Evolutionary conservation across 345 rosid species (phyloP).

Genomic region (Nasturtium officinale): DNA sequence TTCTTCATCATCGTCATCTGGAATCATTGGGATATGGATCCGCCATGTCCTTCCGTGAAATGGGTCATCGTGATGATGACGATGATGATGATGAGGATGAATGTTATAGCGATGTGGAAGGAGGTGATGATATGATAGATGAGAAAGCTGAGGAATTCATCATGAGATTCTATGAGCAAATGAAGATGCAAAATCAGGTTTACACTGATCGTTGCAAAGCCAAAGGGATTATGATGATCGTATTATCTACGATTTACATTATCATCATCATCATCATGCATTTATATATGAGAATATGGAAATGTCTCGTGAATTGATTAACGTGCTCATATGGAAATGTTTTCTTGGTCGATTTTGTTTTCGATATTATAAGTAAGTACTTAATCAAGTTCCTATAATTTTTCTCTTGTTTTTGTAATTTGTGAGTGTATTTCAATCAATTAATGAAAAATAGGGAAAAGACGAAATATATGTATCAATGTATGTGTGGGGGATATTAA

Average conservation of each 20-base stretch:
- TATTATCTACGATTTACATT: neutral
- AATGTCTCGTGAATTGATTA: constrained; percentile 8
- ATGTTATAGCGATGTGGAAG: constrained; percentile 33
- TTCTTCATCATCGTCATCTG: constrained; percentile 22
- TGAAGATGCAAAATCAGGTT: constrained; percentile 51
- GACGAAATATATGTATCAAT: neutral
- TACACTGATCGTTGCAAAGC: constrained; percentile 36
- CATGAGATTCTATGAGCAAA: constrained; percentile 57
- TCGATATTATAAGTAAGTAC: constrained; percentile 1
- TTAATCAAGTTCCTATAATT: neutral
- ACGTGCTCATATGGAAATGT: constrained; percentile 11
- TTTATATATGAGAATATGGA: constrained; percentile 3
- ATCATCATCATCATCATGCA: constrained; percentile 15
- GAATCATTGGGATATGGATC: constrained; percentile 56
- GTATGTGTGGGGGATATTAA: neutral
- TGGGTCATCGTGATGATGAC: constrained; percentile 25
- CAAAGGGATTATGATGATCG: constrained; percentile 5
- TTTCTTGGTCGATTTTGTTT: constrained; percentile 21
- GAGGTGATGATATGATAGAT: constrained; percentile 69
- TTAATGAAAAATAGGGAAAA: constrained; percentile 29
- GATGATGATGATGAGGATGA: constrained; percentile 31
- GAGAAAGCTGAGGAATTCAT: constrained; percentile 77
- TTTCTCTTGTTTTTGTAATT: constrained; percentile 15
- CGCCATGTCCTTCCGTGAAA: constrained; percentile 47
- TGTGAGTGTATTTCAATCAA: constrained; percentile 22